Base-by-base conservation (phyloP, 805 yeast species). In the Sugiyamaella floridensis region DNA sequence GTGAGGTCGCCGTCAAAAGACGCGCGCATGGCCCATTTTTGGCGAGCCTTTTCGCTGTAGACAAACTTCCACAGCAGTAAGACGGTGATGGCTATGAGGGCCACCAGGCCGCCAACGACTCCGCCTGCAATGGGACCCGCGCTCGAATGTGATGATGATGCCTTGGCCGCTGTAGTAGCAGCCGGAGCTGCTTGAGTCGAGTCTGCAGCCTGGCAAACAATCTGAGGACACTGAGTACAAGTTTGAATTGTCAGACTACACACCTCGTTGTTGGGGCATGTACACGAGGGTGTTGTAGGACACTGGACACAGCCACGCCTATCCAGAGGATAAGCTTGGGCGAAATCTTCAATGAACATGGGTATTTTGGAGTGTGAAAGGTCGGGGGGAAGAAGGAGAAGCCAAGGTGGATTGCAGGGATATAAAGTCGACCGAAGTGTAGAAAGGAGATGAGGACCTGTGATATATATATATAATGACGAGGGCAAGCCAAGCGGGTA, bases 111-210 rank as follows among this genome's bases (percentile, higher is more conserved):
- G 16, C 86, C 90, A 1, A 81, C 76, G 1, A 83, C 82, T 22
- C 89, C 90, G 19, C 89, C 92, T 0, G 83, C 86, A 18, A 84
- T 76, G 6, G 82, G 87, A 5, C 88, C 84, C 16, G 74, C 66
- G 47, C 73, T 63, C 37, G 70, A 63, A 15, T 54, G 54, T 16
- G 53, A 10, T 16, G 55, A 41, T 49, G 37, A 37, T 14, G 58
- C 42, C 4, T 53, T 44, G 2, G 60, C 56, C 42, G 52, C 42
- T 1, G 54, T 16, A 4, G 50, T 43, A 12, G 55, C 32, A 32
- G 54, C 43, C n/a, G 52, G 40, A 14, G 55, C 50, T 37, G 55
- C 50, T 37, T 60, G 11, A 3, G 55, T 16, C 2, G 61, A 55
- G 5, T 63, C 49, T 18, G 53, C 45, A 1, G 65, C 67, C 2